A percentile compares a stretch with the other conserved stretches of the same genome.
These are phyloP conservation scores for Epichloe amarillans DNA, from an alignment of 2,329 filamentous ascomycete species.

Conservation along the genomic window DNA sequence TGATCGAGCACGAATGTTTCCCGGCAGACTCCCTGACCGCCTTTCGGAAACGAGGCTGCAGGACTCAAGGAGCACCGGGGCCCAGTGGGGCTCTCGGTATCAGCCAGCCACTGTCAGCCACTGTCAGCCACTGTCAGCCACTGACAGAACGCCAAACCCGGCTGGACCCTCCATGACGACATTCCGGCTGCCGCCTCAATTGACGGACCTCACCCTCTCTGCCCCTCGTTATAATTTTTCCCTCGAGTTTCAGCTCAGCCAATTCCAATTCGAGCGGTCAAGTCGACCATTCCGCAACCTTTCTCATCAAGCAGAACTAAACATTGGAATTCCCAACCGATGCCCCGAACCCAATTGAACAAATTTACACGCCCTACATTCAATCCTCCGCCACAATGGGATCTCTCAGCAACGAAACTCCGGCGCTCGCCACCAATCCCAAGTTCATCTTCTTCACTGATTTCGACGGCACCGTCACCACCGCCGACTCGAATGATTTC, in stretches of 20 bases:
- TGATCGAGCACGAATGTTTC: neutral
- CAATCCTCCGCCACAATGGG: constrained; percentile 24
- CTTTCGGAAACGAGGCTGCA: constrained; percentile 1
- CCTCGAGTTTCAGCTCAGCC: neutral
- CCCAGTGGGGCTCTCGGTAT: neutral
- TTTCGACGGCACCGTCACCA: constrained; percentile 92
- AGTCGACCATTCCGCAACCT: too few relatives aligned
- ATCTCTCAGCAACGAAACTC: constrained; percentile 30
- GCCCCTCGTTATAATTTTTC: neutral
- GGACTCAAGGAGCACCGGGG: neutral
- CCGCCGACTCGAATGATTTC: constrained; percentile 50
- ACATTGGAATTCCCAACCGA: neutral
- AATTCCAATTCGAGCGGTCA: too few relatives aligned
- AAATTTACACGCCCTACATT: neutral
- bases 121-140: constrained; percentile 1
- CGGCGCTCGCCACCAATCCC: constrained; percentile 54
- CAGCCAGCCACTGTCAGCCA: neutral
- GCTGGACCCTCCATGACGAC: constrained; percentile 8
- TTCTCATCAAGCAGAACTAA: too few relatives aligned
- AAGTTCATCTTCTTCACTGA: constrained; percentile 98
- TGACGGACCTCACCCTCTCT: neutral
- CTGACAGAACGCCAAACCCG: neutral
- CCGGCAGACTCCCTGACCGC: constrained; percentile 5
- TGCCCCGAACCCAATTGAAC: neutral
- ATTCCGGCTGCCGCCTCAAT: neutral